Base-by-base conservation (phyloP, 257 asterid genomes). In the Lantana camara region DNA sequence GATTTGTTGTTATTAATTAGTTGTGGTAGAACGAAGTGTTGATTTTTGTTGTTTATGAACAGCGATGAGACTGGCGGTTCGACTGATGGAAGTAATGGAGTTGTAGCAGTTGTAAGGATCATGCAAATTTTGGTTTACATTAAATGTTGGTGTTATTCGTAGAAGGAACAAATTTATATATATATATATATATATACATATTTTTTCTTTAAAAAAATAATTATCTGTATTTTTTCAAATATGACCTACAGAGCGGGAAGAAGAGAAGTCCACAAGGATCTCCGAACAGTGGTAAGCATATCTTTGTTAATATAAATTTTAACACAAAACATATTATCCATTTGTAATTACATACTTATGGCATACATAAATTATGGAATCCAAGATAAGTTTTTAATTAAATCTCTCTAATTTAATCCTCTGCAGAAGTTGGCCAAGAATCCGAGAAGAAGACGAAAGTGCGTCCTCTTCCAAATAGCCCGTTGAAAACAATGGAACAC, bases 21-120 rank as follows among this genome's bases (percentile, higher is more conserved):
- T 46, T 35, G 7, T 22, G 48, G 24, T n/a, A n/a, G n/a, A n/a
- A 67, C 60, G 51, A 57, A 78, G 17, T 35, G 38, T 51, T 48
- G 2, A 58, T 10, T 75, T 52, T 69, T 41, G 41, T 60, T 50
- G 57, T 55, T 58, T 37, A 22, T 65, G 59, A 64, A 68, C 85
- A 94, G 98, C 54, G 89, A 74, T 60, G 96, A 86, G 58, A 77
- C 87, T 46, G 95, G 72, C 19, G 94, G 83, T 65, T 91, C 96
- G 57, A 94, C 91, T 67, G 95, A 85, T 62, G 98, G 89, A 81
- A 94, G 96, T 67, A 77, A 85, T 66, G 82, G 86, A 72, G 87
- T 74, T 57, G 77, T 81, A 50, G 68, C 77, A 14, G 71, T 68
- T 85, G 98, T 86, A 53, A 72, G 82, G 58, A 62, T 61, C 37